Percentiles rank a stretch among this genome's conserved stretches.
phyloP scores from a whole-genome alignment of 768 basidiomycete genomes.

The Pleurotus cornucopiae region DNA sequence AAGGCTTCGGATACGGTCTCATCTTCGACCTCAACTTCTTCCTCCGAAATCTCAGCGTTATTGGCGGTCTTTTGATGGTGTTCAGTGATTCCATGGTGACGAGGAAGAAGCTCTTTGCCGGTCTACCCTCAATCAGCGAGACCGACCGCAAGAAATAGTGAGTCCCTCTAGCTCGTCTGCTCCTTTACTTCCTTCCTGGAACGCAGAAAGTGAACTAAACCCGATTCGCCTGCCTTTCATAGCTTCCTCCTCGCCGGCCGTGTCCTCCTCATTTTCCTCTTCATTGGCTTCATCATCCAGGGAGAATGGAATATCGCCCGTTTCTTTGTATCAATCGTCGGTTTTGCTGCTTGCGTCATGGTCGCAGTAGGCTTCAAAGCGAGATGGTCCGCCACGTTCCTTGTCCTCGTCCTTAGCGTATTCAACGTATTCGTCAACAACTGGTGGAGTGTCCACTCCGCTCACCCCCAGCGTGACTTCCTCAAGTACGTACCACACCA shows the following conservation, averaged over 20 bases:
- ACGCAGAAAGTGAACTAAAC: neutral
- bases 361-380: slow-evolving; percentile 99
- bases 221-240: slow-evolving; percentile 7
- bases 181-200: neutral
- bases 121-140: slow-evolving; percentile 85
- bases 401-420: slow-evolving; percentile 84
- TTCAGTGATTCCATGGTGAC: slow-evolving; percentile 94
- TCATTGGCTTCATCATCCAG: slow-evolving; percentile 95
- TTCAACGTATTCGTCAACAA: slow-evolving; percentile 99
- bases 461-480: slow-evolving; percentile 96
- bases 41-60: slow-evolving; percentile 96
- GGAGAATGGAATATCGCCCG: slow-evolving; percentile 87
- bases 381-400: slow-evolving; percentile 96
- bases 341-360: slow-evolving; percentile 90
- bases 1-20: slow-evolving; percentile 98
- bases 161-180: slow-evolving; percentile 21
- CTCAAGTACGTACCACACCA: slow-evolving; percentile 64
- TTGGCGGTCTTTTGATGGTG: slow-evolving; percentile 98
- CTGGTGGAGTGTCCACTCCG: slow-evolving; percentile 92
- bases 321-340: slow-evolving; percentile 83
- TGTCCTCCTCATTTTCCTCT: slow-evolving; percentile 96
- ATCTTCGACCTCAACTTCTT: slow-evolving; percentile 99
- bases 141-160: slow-evolving; percentile 99
- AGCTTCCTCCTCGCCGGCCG: slow-evolving; percentile 98
- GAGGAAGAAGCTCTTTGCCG: slow-evolving; percentile 85